Evolutionary conservation across 768 basidiomycete genomes (phyloP), one percentile per base, ranked within the genome.

Genomic region (Boletus edulis): DNA sequence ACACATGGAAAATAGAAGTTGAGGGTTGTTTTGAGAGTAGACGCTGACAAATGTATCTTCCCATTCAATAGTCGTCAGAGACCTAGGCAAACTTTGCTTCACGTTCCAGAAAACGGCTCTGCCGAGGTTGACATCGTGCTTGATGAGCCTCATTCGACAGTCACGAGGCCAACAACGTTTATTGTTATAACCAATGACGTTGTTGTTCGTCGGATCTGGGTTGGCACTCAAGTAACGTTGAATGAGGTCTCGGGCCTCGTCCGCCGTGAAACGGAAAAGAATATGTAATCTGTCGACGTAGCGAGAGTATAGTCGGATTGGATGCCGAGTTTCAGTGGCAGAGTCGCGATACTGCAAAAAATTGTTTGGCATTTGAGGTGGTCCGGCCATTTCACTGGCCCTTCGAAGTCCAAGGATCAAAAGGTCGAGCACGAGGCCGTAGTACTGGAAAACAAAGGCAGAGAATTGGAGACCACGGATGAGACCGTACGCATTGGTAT

Each of bases 31-130:
- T 71, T 91, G 91, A 9, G 95, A 98, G 74, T 91, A 99, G 44
- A 98, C 96, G 54, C 93, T 95, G 61, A 94, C 92, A 65, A 95
- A 94, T 0, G 95, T 94, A 67, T 98, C 94, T 59, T 98, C 96
- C 97, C 97, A 98, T 66, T 98, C 97, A 66, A 99, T 98, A 0
- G 97, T 98, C 0, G 97, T 98, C 58, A 99, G 75, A 15, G 96
- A 97, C 46, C 97, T 80, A 0, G 97, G 97, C 24, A 99, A 72
- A 62, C 91, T 91, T 72, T 98, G 94, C 76, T 98, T 97, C 71
- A 98, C 92, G 67, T 99, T 98, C 97, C 96, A 99, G 75, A 97
- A 98, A 10, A 98, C 97, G 3, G 97, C 97, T 57, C 97, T 84
- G 20, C 96, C 97, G 43, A 99, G 79, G 72, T 99, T 98, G 73